These are phyloP conservation scores for Acer saccharum DNA, from an alignment of 345 rosid species.

Conservation along the genomic window DNA sequence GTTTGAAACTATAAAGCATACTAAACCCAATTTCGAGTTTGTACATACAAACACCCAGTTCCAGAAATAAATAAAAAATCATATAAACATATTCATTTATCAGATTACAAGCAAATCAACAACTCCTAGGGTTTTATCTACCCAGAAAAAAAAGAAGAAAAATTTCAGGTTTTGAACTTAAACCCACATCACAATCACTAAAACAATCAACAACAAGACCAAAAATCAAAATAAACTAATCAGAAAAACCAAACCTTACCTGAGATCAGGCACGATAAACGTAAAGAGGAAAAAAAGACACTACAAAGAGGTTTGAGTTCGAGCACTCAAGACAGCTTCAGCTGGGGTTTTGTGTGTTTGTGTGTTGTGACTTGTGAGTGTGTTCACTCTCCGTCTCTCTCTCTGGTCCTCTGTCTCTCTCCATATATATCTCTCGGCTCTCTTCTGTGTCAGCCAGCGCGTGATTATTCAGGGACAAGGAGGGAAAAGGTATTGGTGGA, in stretches of 20 bases:
- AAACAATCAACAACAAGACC: neutral
- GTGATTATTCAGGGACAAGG: neutral
- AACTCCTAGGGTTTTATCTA: conserved; percentile 11
- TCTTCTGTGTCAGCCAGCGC: neutral
- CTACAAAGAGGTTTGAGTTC: neutral
- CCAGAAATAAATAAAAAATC: neutral
- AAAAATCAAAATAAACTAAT: neutral
- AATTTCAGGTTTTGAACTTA: neutral
- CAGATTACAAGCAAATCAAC: neutral
- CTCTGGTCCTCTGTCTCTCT: neutral
- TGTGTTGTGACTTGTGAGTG: neutral
- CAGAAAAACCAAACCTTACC: neutral
- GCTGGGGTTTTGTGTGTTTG: neutral
- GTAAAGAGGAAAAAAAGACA: neutral
- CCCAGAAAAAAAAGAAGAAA: neutral
- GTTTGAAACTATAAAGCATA: neutral
- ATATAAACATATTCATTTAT: neutral
- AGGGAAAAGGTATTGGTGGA: neutral
- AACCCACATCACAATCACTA: conserved; percentile 5
- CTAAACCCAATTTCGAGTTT: neutral
- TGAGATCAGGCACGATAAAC: neutral
- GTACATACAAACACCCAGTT: neutral
- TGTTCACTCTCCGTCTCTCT: neutral
- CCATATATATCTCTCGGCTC: neutral
- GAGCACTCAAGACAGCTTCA: neutral